Evolutionary conservation across 106 monocot genomes (phyloP).

Genomic region (Acanthochlamys bracteata): DNA sequence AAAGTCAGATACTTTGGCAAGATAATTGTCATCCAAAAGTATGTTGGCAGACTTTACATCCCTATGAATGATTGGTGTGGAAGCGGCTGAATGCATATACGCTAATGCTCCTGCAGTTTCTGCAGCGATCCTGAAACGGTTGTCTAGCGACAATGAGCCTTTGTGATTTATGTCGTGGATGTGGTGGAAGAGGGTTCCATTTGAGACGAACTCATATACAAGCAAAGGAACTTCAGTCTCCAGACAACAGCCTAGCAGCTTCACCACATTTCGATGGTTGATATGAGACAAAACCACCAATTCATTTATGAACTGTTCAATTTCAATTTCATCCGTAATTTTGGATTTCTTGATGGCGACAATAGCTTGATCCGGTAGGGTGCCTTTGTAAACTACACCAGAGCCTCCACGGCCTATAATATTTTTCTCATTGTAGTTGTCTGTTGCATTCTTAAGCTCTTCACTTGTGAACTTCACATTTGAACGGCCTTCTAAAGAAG

Average conservation of each 20-base stretch:
- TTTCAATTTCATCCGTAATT: background rate
- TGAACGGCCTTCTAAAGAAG: too few relatives aligned
- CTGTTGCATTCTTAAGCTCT: background rate
- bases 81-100: slow-evolving; percentile 1
- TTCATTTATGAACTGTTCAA: slow-evolving; percentile 9
- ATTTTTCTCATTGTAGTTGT: background rate
- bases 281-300: slow-evolving; percentile 4
- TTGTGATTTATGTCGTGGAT: too few relatives aligned
- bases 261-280: slow-evolving; percentile 8
- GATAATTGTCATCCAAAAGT: background rate
- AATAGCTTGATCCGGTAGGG: background rate
- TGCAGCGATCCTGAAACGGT: slow-evolving; percentile 1
- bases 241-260: slow-evolving; percentile 3
- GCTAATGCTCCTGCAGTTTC: slow-evolving; percentile 1
- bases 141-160: background rate
- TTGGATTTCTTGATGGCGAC: slow-evolving; percentile 7
- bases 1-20: slow-evolving; percentile 5
- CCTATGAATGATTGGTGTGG: background rate
- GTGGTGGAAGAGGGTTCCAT: background rate
- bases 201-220: slow-evolving; percentile 4
- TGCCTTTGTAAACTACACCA: slow-evolving; percentile 10
- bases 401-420: slow-evolving; percentile 5
- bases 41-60: slow-evolving; percentile 7
- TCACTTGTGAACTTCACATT: too few relatives aligned
- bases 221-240: slow-evolving; percentile 8